These are phyloP conservation scores for Yamadazyma jaroonii DNA, from an alignment of 1,139 yeast species.

Conservation along the genomic window DNA sequence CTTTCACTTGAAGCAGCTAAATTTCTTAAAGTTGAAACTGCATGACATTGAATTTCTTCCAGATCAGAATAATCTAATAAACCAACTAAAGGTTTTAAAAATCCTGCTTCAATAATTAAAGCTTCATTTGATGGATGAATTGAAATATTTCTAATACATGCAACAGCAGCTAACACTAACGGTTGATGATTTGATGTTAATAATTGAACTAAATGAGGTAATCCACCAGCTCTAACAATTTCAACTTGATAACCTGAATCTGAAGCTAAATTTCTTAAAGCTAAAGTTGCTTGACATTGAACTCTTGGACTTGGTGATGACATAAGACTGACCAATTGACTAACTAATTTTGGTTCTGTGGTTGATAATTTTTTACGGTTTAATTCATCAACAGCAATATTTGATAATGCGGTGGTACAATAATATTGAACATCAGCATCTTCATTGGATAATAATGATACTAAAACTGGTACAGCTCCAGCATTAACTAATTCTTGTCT, in stretches of 20 bases:
- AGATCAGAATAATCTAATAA: conserved; percentile 82
- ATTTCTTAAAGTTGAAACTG: conserved; percentile 92
- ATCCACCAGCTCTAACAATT: conserved; percentile 92
- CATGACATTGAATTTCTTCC: conserved; percentile 97
- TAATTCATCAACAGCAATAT: conserved; percentile 92
- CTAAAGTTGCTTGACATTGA: conserved; percentile 97
- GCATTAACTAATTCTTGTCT: conserved; percentile 96
- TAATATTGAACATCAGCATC: conserved; percentile 98
- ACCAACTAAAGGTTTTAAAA: conserved; percentile 83
- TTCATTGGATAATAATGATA: conserved; percentile 77
- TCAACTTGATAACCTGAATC: conserved; percentile 93
- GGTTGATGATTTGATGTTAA: conserved; percentile 91
- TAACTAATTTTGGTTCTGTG: conserved; percentile 91
- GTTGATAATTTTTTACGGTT: conserved; percentile 86
- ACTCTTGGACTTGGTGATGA: conserved; percentile 90
- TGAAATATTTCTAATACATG: conserved; percentile 94
- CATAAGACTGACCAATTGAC: conserved; percentile 87
- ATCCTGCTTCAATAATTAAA: conserved; percentile 92
- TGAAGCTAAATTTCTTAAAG: conserved; percentile 90
- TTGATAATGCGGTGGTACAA: conserved; percentile 95
- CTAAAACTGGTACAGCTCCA: conserved; percentile 96
- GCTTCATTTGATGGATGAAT: conserved; percentile 97
- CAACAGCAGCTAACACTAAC: conserved; percentile 91
- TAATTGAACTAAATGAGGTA: conserved; percentile 85
- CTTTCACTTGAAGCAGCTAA: conserved; percentile 94